Evolutionary conservation across 768 basidiomycete species (phyloP).

Genomic region (Strobilomyces dryophilus): DNA sequence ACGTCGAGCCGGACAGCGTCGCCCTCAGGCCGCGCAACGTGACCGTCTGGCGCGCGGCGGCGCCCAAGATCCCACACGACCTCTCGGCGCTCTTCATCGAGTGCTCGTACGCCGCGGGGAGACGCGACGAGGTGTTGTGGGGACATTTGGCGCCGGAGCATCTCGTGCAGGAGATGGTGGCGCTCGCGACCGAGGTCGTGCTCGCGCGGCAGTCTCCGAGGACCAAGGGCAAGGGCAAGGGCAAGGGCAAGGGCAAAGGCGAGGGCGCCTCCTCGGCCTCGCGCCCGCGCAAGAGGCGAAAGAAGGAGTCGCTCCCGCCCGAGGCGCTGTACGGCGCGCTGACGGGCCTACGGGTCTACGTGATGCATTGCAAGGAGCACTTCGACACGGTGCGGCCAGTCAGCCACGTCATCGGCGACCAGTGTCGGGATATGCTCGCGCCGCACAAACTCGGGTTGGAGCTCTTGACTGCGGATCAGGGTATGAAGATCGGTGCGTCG

Average conservation of each 20-base stretch:
- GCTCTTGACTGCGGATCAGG: conserved; percentile 70
- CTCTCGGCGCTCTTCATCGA: conserved; percentile 89
- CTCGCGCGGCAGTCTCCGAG: conserved; percentile 36
- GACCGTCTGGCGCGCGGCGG: conserved; percentile 79
- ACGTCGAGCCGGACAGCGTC: conserved; percentile 83
- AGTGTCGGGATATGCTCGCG: conserved; percentile 62
- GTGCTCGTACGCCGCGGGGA: conserved; percentile 81
- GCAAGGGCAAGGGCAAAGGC: background rate
- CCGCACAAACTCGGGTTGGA: conserved; percentile 63
- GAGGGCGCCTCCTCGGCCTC: background rate
- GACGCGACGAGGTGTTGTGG: conserved; percentile 64
- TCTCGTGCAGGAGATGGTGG: conserved; percentile 67
- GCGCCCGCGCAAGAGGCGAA: conserved; percentile 35
- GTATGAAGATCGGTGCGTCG: conserved; percentile 73
- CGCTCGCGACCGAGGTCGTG: conserved; percentile 66
- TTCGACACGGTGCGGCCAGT: conserved; percentile 50
- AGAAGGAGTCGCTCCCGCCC: conserved; percentile 33
- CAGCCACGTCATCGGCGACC: conserved; percentile 64
- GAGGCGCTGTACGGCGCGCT: conserved; percentile 51
- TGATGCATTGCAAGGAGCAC: conserved; percentile 87
- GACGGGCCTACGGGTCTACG: conserved; percentile 60
- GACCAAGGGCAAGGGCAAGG: conserved; percentile 4
- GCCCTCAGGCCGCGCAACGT: conserved; percentile 56
- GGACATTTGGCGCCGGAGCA: conserved; percentile 87
- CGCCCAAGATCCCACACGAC: conserved; percentile 63